Conservation (phyloP, 73 alveolate genomes). For the Blepharisma stoltei region DNA sequence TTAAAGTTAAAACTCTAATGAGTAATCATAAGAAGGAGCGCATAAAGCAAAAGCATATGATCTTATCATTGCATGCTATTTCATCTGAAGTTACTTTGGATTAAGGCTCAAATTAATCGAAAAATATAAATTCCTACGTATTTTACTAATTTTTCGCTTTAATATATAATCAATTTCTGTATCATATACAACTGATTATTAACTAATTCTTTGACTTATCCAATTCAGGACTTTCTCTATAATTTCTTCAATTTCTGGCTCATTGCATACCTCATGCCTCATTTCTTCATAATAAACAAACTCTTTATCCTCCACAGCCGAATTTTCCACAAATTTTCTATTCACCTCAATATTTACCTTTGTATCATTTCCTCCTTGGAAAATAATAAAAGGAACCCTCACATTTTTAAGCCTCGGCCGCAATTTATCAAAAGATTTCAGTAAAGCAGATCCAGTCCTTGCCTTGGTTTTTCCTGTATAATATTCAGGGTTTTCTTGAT, state of each 20-base stretch:
- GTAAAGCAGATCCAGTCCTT: neutral
- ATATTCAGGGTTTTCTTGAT: constrained; percentile 10
- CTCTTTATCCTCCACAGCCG: neutral
- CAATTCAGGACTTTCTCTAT: neutral
- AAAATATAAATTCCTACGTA: no score
- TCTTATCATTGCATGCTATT: no score
- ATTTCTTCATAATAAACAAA: neutral
- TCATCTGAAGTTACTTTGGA: no score
- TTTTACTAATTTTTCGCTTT: no score
- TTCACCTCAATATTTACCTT: neutral
- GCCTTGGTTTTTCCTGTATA: neutral
- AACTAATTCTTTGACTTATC: neutral
- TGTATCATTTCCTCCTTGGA: constrained; percentile 22
- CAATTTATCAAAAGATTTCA: neutral
- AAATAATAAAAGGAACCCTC: constrained; percentile 7
- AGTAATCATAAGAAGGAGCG: no score
- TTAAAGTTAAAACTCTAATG: no score
- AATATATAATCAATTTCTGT: neutral
- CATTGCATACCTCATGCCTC: neutral
- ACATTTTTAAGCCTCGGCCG: neutral
- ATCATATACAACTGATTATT: neutral
- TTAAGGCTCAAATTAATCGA: no score
- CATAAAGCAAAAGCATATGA: no score
- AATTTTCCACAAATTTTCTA: neutral
- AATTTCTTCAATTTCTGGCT: constrained; percentile 7